Conservation (phyloP, 2,329 filamentous ascomycete species). For the Penicillium sp. region DNA sequence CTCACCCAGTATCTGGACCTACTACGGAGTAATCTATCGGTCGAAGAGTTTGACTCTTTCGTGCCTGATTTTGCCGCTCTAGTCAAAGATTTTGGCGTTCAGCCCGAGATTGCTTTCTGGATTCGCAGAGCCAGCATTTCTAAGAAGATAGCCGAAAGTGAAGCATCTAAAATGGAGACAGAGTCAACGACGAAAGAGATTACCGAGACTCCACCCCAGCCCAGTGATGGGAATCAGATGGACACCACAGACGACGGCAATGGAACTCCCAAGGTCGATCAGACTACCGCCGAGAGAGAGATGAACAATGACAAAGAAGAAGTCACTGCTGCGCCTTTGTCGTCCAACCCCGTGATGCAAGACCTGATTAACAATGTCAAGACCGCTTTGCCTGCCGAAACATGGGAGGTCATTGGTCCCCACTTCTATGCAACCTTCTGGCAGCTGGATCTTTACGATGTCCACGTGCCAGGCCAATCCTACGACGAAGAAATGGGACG, state of each 20-base stretch:
- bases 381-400: conserved; percentile 58
- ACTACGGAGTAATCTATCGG: conserved; percentile 72
- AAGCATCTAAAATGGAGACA: conserved; percentile 33
- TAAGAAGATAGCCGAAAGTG: conserved; percentile 55
- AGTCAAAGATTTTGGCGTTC: conserved; percentile 74
- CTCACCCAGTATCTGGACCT: conserved; percentile 87
- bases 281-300: conserved; percentile 18
- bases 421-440: conserved; percentile 90
- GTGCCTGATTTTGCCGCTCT: conserved; percentile 74
- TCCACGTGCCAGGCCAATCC: conserved; percentile 70
- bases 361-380: conserved; percentile 70
- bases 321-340: conserved; percentile 42
- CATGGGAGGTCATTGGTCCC: conserved; percentile 69
- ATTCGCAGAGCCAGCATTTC: conserved; percentile 74
- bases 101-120: conserved; percentile 78
- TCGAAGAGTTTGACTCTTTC: conserved; percentile 71
- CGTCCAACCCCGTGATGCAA: conserved; percentile 69
- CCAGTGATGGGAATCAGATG: conserved; percentile 34
- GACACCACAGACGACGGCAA: conserved; percentile 34
- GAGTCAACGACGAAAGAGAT: conserved; percentile 25
- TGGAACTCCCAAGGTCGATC: conserved; percentile 15
- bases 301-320: conserved; percentile 39
- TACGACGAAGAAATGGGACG: conserved; percentile 75
- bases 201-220: conserved; percentile 25
- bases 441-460: conserved; percentile 79